These are phyloP conservation scores for Psophocarpus tetragonolobus DNA, from an alignment of 306 rosid genomes.

Conservation along the genomic window DNA sequence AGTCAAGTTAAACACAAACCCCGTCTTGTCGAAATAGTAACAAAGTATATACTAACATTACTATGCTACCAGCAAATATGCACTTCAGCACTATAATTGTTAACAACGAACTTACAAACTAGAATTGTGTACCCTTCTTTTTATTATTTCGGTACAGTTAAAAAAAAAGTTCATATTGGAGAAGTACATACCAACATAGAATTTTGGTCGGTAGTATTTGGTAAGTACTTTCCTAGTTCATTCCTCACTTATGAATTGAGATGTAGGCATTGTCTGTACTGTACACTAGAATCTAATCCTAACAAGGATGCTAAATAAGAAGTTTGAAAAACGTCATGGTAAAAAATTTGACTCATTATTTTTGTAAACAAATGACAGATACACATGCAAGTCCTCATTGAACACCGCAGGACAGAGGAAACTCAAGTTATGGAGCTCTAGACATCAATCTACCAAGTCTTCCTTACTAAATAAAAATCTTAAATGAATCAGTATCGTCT, in stretches of 20 bases:
- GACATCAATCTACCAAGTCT: constrained; percentile 41
- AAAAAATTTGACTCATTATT: constrained; percentile 42
- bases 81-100: background rate
- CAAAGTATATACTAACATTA: background rate
- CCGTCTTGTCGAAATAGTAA: background rate
- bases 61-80: background rate
- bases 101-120: constrained; percentile 5
- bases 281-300: constrained; percentile 43
- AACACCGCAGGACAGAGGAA: constrained; percentile 21
- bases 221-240: constrained; percentile 23
- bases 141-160: constrained; percentile 4
- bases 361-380: constrained; percentile 31
- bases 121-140: constrained; percentile 21
- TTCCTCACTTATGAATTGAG: constrained; percentile 23
- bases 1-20: background rate
- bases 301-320: constrained; percentile 30
- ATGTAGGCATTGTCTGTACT: constrained; percentile 29
- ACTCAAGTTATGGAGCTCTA: constrained; percentile 39
- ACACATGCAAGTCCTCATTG: constrained; percentile 23
- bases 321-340: constrained; percentile 21
- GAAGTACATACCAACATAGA: constrained; percentile 17
- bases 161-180: constrained; percentile 29
- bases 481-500: constrained; percentile 41
- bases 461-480: constrained; percentile 40
- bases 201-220: constrained; percentile 10